Evolutionary conservation across 2,329 filamentous ascomycete species (phyloP).

Genomic region (Colletotrichum lupini): DNA sequence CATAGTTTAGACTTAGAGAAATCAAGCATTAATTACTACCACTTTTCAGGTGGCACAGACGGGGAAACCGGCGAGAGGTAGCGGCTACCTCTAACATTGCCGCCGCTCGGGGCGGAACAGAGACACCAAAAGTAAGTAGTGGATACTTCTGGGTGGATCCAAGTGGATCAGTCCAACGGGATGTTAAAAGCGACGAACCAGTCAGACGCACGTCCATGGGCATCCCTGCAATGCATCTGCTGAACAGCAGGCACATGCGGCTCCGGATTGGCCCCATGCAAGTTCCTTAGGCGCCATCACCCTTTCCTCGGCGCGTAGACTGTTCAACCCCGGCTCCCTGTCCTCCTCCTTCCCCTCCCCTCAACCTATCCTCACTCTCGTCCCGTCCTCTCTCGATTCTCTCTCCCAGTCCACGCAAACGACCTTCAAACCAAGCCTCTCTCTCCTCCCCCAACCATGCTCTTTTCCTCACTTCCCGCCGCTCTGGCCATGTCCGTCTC

Average conservation of each 20-base stretch:
- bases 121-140: slow-evolving; percentile 7
- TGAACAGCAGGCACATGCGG: slow-evolving; percentile 38
- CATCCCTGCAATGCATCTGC: slow-evolving; percentile 29
- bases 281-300: slow-evolving; percentile 38
- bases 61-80: slow-evolving; percentile 26
- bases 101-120: neutral
- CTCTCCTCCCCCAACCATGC: slow-evolving; percentile 26
- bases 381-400: neutral
- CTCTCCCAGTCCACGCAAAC: neutral
- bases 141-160: slow-evolving; percentile 2
- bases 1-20: no score
- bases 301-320: slow-evolving; percentile 38
- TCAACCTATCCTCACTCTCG: neutral
- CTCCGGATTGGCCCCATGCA: slow-evolving; percentile 38
- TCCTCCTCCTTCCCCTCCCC: slow-evolving; percentile 4
- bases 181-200: slow-evolving; percentile 34
- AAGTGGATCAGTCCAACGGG: slow-evolving; percentile 24
- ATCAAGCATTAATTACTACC: no score
- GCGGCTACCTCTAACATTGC: slow-evolving; percentile 21
- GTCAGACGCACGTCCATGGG: slow-evolving; percentile 12
- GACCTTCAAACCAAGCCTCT: neutral
- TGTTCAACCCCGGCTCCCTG: slow-evolving; percentile 34
- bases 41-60: slow-evolving; percentile 25
- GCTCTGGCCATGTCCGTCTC: slow-evolving; percentile 2
- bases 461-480: slow-evolving; percentile 28